Evolutionary conservation across 352 stramenopile species (phyloP), one percentile per base, ranked within the genome.

Genomic region (Globisporangium megalacanthum): DNA sequence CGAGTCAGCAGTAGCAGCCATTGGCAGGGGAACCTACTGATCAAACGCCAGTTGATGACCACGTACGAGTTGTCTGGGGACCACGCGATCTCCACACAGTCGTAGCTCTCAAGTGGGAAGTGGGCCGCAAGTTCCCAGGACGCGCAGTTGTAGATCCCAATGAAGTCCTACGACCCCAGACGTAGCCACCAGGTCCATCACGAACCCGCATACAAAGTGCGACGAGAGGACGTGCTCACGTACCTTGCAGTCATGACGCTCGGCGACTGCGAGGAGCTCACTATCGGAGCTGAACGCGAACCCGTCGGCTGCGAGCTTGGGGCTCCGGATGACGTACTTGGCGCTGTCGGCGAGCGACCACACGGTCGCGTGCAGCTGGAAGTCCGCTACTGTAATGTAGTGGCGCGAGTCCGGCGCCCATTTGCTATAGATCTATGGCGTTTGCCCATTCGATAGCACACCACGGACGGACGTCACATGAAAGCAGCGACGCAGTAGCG

Each of bases 231-330:
- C 1, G 46, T 29, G 46, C 0, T 20, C 3, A 56, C 39, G 14
- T 17, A 88, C 80, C 68, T 92, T 94, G 72, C 84, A 89, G 35
- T 91, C 82, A 9, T 84, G 72, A 13, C 84, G 76, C 58, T 94
- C 84, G 4, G 65, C 74, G 6, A 94, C 78, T 5, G 80, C 82
- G 15, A 94, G 57, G 10, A 86, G 79, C 17, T 66, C 58, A 3
- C 70, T 74, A 59, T 86, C 79, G 9, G 64, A 42, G 35, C 77
- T 89, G 56, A 91, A 94, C 14, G 71, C 63, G 41, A 94, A 72
- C 0, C 82, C 84, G 4, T 91, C 79, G 3, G 58, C 75, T 9
- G 68, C 67, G 44, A 94, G 70, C 54, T 94, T 94, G 9, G 84
- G 84, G 49, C 70, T 73, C 6, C 78, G 70, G 53, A 92, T 87